Conservation (phyloP, 2,329 filamentous ascomycete species). For the Xylariaceae sp. region DNA sequence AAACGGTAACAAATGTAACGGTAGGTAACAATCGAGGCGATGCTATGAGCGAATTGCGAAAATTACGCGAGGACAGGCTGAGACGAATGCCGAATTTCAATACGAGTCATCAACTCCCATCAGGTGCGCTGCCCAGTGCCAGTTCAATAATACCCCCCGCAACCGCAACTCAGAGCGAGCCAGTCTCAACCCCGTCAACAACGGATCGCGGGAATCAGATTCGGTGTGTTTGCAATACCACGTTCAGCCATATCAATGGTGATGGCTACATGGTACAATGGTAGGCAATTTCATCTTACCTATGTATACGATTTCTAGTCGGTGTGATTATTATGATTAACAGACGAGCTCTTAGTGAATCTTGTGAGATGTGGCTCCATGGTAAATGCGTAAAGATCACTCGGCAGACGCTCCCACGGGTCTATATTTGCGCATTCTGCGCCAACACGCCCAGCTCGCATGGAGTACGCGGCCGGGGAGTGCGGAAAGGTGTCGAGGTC, state of each 20-base stretch:
- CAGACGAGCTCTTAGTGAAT: constrained; percentile 43
- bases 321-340: constrained; percentile 14
- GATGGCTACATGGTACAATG: constrained; percentile 59
- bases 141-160: constrained; percentile 45
- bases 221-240: constrained; percentile 51
- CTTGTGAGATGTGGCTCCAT: constrained; percentile 61
- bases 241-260: constrained; percentile 35
- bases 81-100: constrained; percentile 36
- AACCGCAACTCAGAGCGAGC: constrained; percentile 47
- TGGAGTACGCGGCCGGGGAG: constrained; percentile 44
- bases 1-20: constrained; percentile 50
- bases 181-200: constrained; percentile 40
- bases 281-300: constrained; percentile 36
- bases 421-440: constrained; percentile 61
- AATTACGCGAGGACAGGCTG: constrained; percentile 50
- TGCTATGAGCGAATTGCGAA: constrained; percentile 56
- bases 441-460: constrained; percentile 53
- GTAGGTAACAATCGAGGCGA: constrained; percentile 42
- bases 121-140: constrained; percentile 27
- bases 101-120: constrained; percentile 34
- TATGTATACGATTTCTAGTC: not conserved
- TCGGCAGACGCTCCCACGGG: constrained; percentile 49
- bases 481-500: constrained; percentile 31
- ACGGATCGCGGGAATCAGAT: constrained; percentile 42
- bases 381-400: constrained; percentile 58